A percentile compares a stretch with the other conserved stretches of the same genome.
Conservation (phyloP, 1,284 basidiomycete genomes). For the Puccinia horiana region DNA sequence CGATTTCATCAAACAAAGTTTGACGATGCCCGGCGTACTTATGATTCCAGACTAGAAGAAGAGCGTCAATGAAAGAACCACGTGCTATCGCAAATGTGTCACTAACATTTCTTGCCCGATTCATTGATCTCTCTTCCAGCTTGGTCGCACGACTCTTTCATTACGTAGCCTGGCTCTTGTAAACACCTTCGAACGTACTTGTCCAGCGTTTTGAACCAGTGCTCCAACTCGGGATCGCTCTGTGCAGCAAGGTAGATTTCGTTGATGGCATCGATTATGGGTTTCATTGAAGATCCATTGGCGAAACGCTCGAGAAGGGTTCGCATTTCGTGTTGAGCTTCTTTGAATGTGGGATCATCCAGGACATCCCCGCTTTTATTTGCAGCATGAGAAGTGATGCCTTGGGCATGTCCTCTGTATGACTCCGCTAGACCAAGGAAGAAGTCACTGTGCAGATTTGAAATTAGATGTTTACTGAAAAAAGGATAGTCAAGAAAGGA, state of each 20-base stretch:
- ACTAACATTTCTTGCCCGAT: constrained; percentile 60
- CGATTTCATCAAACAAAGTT: constrained; percentile 54
- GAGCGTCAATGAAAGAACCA: not conserved
- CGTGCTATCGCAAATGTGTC: too few species aligned
- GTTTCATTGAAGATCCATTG: constrained; percentile 67
- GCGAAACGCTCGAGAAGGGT: constrained; percentile 88
- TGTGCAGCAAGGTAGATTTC: constrained; percentile 74
- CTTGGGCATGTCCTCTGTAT: constrained; percentile 71
- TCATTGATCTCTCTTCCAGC: constrained; percentile 65
- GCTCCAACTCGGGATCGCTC: constrained; percentile 72
- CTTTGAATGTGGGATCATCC: constrained; percentile 65
- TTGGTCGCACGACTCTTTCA: constrained; percentile 69
- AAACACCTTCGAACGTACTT: constrained; percentile 71
- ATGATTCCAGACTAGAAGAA: constrained; percentile 53
- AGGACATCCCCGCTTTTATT: constrained; percentile 62
- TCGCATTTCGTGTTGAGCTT: constrained; percentile 70
- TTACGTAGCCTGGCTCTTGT: constrained; percentile 82
- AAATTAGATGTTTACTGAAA: not conserved
- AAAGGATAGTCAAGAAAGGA: not conserved
- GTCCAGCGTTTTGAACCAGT: constrained; percentile 74
- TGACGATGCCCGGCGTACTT: constrained; percentile 57
- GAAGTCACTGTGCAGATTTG: constrained; percentile 56
- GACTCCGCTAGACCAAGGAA: constrained; percentile 62
- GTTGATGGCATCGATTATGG: constrained; percentile 72
- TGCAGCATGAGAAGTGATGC: constrained; percentile 59